A percentile compares a stretch with the other conserved stretches of the same genome.
Evolutionary conservation across 225 moss, liverwort and hornwort genomes (phyloP).

Genomic region (Thuidium tamariscinum): DNA sequence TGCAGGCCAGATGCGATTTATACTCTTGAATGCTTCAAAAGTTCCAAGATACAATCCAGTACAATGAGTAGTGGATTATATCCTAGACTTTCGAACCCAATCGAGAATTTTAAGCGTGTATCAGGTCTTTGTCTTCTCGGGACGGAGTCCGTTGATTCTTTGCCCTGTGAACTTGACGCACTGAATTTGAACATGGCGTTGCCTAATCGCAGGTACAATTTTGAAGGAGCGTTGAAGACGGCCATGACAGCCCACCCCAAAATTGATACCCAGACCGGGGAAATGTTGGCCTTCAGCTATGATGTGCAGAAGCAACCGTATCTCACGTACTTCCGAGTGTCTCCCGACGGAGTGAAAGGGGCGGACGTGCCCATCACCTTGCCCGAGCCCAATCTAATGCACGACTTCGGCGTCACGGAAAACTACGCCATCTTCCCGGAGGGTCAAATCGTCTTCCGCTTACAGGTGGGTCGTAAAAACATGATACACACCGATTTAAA

Average conservation of each 20-base stretch:
- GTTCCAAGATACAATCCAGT: neutral
- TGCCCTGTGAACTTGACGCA: neutral
- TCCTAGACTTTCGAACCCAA: neutral
- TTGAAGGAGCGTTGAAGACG: constrained; percentile 35
- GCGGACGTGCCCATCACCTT: constrained; percentile 57
- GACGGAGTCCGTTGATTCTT: neutral
- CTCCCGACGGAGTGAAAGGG: constrained; percentile 37
- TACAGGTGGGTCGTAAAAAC: constrained; percentile 6
- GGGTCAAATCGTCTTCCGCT: constrained; percentile 53
- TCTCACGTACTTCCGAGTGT: constrained; percentile 55
- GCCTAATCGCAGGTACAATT: constrained; percentile 31
- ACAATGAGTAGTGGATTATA: neutral
- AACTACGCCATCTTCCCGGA: constrained; percentile 73
- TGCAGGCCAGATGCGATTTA: neutral
- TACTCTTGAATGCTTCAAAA: neutral
- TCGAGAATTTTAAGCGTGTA: neutral
- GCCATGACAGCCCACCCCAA: constrained; percentile 86
- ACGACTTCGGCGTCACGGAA: constrained; percentile 72
- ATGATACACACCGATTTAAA: no score
- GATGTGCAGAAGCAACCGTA: constrained; percentile 31
- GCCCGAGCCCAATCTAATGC: constrained; percentile 53
- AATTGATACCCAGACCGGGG: constrained; percentile 57
- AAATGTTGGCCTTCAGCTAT: constrained; percentile 51
- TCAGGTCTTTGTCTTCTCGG: neutral
- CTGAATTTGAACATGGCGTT: neutral